These are phyloP conservation scores for Wickerhamomyces sp. DNA, from an alignment of 1,139 yeast species.

Conservation along the genomic window DNA sequence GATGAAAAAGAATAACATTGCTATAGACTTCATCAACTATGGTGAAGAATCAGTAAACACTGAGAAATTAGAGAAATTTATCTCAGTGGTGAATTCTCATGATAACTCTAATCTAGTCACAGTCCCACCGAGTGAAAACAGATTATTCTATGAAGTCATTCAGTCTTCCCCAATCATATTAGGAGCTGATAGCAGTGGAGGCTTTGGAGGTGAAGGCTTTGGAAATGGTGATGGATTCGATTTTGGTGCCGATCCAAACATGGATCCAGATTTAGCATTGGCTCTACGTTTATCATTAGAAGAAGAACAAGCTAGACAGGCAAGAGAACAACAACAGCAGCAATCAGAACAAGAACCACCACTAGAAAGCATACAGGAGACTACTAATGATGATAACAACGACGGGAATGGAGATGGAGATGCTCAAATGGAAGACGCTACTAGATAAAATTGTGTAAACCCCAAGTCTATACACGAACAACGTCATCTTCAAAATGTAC, in stretches of 20 bases:
- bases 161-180: slow-evolving; percentile 64
- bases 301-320: slow-evolving; percentile 38
- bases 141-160: slow-evolving; percentile 68
- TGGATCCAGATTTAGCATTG: slow-evolving; percentile 96
- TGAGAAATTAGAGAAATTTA: slow-evolving; percentile 74
- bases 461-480: too few species aligned
- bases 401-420: slow-evolving; percentile 6
- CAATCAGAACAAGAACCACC: slow-evolving; percentile 4
- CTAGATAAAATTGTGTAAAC: slow-evolving; percentile 4
- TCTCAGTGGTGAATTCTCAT: slow-evolving; percentile 67
- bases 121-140: slow-evolving; percentile 77
- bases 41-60: slow-evolving; percentile 86
- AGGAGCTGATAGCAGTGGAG: slow-evolving; percentile 39
- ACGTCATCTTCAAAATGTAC: too few species aligned
- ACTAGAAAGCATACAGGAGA: slow-evolving; percentile 15
- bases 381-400: slow-evolving; percentile 1
- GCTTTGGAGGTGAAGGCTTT: slow-evolving; percentile 25
- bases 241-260: slow-evolving; percentile 77
- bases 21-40: slow-evolving; percentile 85
- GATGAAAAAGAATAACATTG: slow-evolving; percentile 89
- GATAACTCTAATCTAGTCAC: slow-evolving; percentile 85
- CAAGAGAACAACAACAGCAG: slow-evolving; percentile 15
- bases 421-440: slow-evolving; percentile 16
- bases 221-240: slow-evolving; percentile 41
- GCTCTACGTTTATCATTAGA: slow-evolving; percentile 55